Evolutionary conservation across 768 basidiomycete species (phyloP).

Genomic region (Lanmaoa rubissima): DNA sequence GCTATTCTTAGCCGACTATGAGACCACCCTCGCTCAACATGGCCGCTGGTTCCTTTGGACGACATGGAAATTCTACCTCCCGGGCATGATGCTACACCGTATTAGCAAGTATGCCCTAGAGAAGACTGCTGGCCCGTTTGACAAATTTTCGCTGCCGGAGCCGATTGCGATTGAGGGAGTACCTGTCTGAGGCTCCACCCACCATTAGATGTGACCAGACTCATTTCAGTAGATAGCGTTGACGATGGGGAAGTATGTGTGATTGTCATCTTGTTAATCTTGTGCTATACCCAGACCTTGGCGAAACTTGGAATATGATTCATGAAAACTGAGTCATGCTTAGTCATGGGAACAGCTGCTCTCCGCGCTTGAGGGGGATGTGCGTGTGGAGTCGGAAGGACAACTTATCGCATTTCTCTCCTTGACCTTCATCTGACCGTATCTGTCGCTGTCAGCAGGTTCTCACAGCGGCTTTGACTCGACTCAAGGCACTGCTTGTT

Average conservation of each 20-base stretch:
- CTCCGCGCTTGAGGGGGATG: not conserved
- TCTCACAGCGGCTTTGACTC: slow-evolving; percentile 17
- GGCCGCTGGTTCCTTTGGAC: slow-evolving; percentile 77
- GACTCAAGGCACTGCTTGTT: not conserved
- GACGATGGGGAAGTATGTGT: not conserved
- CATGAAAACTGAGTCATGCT: slow-evolving; percentile 15
- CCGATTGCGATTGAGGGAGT: slow-evolving; percentile 19
- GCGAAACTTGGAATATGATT: too few species aligned
- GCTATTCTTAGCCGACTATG: slow-evolving; percentile 54
- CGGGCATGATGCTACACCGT: slow-evolving; percentile 37
- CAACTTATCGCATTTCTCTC: not conserved
- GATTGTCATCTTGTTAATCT: not conserved
- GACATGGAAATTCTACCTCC: slow-evolving; percentile 56
- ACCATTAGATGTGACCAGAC: not conserved
- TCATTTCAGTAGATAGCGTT: not conserved
- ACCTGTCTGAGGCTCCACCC: slow-evolving; percentile 9
- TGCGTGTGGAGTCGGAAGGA: not conserved
- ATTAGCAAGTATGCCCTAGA: slow-evolving; percentile 40
- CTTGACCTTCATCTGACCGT: slow-evolving; percentile 7
- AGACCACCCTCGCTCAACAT: slow-evolving; percentile 59
- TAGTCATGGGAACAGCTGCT: slow-evolving; percentile 18
- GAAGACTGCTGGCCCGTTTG: slow-evolving; percentile 54
- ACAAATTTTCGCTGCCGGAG: slow-evolving; percentile 32
- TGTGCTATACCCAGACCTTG: not conserved
- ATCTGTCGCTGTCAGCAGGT: slow-evolving; percentile 2